A percentile compares a stretch with the other conserved stretches of the same genome.
Conservation (phyloP, 352 stramenopile genomes). For the Phytophthora vignae region DNA sequence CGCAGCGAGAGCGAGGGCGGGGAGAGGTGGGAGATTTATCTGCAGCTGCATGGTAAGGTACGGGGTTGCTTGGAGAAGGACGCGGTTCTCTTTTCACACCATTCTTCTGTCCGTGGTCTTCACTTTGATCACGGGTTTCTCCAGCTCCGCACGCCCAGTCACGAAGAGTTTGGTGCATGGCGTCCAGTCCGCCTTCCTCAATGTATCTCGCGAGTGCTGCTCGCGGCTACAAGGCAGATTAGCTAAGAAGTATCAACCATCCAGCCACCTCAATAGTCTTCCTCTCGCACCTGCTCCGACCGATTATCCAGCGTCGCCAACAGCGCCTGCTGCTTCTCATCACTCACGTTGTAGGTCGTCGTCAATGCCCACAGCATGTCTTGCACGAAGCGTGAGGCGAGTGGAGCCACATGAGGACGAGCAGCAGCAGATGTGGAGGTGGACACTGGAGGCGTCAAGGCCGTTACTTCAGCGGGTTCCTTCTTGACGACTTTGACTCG, state of each 20-base stretch:
- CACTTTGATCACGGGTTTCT: not conserved
- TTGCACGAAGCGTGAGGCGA: conserved; percentile 9
- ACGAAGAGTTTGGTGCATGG: not conserved
- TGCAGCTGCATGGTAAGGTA: not conserved
- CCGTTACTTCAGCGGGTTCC: not conserved
- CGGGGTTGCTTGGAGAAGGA: not conserved
- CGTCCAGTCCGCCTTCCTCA: conserved; percentile 21
- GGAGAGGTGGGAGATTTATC: not conserved
- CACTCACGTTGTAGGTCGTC: not conserved
- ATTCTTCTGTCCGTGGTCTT: not conserved
- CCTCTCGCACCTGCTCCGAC: conserved; percentile 12
- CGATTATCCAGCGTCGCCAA: conserved; percentile 7
- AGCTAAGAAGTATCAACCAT: not conserved
- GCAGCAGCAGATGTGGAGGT: not conserved
- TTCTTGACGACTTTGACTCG: not conserved
- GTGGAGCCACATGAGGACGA: not conserved
- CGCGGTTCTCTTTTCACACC: not conserved
- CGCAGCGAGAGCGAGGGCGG: not conserved
- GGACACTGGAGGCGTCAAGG: not conserved
- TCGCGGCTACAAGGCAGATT: conserved; percentile 13
- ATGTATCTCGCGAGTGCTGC: conserved; percentile 18
- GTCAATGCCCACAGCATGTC: conserved; percentile 20
- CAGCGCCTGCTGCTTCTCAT: conserved; percentile 4
- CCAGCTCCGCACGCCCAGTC: not conserved
- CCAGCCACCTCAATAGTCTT: not conserved